These are phyloP conservation scores for Fusarium annulatum DNA, from an alignment of 2,329 filamentous ascomycete genomes.

Conservation along the genomic window DNA sequence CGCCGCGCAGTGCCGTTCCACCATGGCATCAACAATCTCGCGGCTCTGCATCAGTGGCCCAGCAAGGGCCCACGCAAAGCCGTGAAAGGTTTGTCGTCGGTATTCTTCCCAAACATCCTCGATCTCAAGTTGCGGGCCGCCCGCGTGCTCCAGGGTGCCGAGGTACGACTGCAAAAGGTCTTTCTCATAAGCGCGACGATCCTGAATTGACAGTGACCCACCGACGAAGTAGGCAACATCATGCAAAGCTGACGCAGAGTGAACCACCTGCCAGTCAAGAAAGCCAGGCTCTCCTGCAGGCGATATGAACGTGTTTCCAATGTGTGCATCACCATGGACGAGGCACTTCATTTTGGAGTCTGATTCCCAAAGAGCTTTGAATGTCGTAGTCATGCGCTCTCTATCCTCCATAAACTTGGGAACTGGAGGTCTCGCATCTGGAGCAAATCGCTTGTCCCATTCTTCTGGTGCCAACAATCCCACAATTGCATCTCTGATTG, in stretches of 20 bases:
- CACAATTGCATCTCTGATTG: not conserved
- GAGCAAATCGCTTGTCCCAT: slow-evolving; percentile 10
- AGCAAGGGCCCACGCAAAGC: slow-evolving; percentile 25
- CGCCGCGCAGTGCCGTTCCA: slow-evolving; percentile 9
- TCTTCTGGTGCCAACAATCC: not conserved
- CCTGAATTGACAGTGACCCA: not conserved
- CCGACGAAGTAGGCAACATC: slow-evolving; percentile 18
- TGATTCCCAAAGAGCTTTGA: not conserved
- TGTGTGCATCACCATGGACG: slow-evolving; percentile 11
- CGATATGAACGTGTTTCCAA: slow-evolving; percentile 12
- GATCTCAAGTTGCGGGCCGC: not conserved
- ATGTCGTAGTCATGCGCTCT: not conserved
- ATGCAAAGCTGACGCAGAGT: slow-evolving; percentile 10
- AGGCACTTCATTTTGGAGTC: slow-evolving; percentile 10
- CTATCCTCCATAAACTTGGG: not conserved
- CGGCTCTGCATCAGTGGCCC: slow-evolving; percentile 26
- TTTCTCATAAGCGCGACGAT: slow-evolving; percentile 11
- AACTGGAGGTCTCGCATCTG: not conserved
- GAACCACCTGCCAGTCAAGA: slow-evolving; percentile 22
- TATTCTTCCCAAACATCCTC: slow-evolving; percentile 23
- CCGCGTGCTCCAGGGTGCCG: not conserved
- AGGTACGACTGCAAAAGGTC: slow-evolving; percentile 22
- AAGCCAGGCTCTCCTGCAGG: slow-evolving; percentile 13
- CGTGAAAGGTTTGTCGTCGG: slow-evolving; percentile 15
- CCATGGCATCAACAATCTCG: slow-evolving; percentile 19